phyloP scores from a whole-genome alignment of 1,139 yeast genomes.

The Lodderomyces margitis region DNA sequence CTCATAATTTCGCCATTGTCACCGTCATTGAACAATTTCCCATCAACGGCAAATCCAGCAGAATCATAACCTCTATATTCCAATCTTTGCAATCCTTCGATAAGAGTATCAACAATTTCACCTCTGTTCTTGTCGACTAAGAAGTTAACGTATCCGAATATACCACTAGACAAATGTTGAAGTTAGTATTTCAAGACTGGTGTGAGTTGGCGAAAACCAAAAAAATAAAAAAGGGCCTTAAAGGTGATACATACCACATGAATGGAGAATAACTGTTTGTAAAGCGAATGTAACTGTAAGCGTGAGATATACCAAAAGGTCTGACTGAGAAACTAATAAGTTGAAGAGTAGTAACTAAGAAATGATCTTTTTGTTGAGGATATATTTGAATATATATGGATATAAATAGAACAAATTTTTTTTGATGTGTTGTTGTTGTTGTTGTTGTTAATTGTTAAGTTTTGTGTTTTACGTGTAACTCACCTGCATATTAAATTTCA shows the following conservation, averaged over 20 bases:
- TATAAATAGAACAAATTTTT: no score
- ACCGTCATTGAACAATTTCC: constrained; percentile 55
- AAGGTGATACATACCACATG: constrained; percentile 2
- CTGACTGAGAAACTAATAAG: no score
- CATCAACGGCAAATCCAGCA: constrained; percentile 94
- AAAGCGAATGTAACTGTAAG: constrained; percentile 1
- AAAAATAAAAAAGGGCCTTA: not conserved
- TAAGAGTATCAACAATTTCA: constrained; percentile 82
- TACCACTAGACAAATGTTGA: constrained; percentile 58
- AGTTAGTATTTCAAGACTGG: not conserved
- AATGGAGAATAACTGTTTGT: no score
- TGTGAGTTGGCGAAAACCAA: not conserved
- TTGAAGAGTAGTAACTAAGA: no score
- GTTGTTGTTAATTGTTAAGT: no score
- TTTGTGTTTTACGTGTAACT: no score
- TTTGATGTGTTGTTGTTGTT: no score
- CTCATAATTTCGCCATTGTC: constrained; percentile 14
- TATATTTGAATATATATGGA: no score
- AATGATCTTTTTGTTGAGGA: no score
- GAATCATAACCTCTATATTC: constrained; percentile 99
- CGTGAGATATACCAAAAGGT: no score
- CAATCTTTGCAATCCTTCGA: constrained; percentile 88
- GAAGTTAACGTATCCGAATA: constrained; percentile 96
- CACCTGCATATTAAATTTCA: no score
- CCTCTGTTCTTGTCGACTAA: constrained; percentile 90